Percentiles rank a stretch among this genome's conserved stretches.
Evolutionary conservation across 1,284 basidiomycete genomes (phyloP).

Genomic region (Kwoniella shivajii): DNA sequence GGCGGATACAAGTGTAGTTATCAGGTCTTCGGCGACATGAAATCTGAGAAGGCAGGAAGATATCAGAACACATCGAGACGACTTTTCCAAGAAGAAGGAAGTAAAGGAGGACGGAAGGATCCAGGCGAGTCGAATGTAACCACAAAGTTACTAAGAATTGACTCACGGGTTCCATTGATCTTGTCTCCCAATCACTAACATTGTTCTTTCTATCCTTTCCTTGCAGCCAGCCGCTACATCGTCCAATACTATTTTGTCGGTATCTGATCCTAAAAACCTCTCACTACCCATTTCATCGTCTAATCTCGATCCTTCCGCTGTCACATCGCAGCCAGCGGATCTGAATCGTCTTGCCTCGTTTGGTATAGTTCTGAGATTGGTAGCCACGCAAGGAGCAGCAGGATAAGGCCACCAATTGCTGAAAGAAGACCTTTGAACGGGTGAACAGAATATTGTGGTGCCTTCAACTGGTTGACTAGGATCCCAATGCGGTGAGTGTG

Average conservation of each 20-base stretch:
- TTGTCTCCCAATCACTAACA: slow-evolving; percentile 45
- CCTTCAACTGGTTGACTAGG: neutral
- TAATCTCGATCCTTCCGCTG: slow-evolving; percentile 27
- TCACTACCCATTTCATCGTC: slow-evolving; percentile 38
- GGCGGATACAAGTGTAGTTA: slow-evolving; percentile 45
- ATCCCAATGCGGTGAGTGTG: neutral
- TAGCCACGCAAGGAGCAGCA: slow-evolving; percentile 40
- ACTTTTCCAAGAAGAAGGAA: no score
- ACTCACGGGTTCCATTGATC: slow-evolving; percentile 52
- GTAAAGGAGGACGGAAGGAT: no score
- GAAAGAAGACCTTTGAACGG: slow-evolving; percentile 31
- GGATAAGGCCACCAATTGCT: slow-evolving; percentile 49
- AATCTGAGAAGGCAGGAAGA: no score
- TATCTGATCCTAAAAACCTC: slow-evolving; percentile 36
- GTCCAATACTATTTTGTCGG: slow-evolving; percentile 12
- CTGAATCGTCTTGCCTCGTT: slow-evolving; percentile 18
- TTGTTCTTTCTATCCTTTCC: slow-evolving; percentile 31
- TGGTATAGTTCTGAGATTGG: slow-evolving; percentile 27
- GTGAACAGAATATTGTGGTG: slow-evolving; percentile 34
- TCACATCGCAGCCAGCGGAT: slow-evolving; percentile 31
- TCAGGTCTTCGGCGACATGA: slow-evolving; percentile 51
- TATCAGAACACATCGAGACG: no score
- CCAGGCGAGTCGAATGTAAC: no score
- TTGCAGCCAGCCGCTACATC: slow-evolving; percentile 20
- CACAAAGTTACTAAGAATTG: no score